Evolutionary conservation across 2,329 filamentous ascomycete genomes (phyloP), one percentile per base, ranked within the genome.

Genomic region (Bretziella fagacearum): DNA sequence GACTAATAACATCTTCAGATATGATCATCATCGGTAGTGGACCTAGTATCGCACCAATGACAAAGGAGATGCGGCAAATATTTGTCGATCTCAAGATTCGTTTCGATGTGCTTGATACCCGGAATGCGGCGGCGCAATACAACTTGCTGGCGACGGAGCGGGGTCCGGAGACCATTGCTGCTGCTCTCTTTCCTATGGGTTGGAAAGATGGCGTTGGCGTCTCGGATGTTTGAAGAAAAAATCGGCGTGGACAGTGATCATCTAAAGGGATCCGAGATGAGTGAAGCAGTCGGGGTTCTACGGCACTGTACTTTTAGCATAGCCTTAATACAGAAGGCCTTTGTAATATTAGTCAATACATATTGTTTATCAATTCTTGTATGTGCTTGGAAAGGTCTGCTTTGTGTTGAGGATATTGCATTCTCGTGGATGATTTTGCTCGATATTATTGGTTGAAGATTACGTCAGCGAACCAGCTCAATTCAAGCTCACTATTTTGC

Each of bases 61-160:
- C 81, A 48, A 82, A 83, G 1, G 70, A 77, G 54, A 84, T 84
- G 36, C 77, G 81, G 55, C 70, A 69, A 50, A 70, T 77, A 55
- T 76, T 98, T 48, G 81, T 79, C 52, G 71, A 74, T 25, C 62
- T 96, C 35, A 91, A 91, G 0, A 82, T 96, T 55, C 71, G 84
- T 49, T 70, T 96, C 4, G 91, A 98, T 57, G 71, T 95, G 3
- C 73, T 89, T 57, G 91, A 96, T 63, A 96, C 91, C 26, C 71
- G 85, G 53, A 96, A 96, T 63, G 91, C 91, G 6, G 84, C 89
- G 1, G 81, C 87, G 27, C 86, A 95, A 60, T 98, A 91, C 62
- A 98, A 98, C 59, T 60, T 98, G 56, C 65, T 98, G 47, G 89
- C 86, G n/a, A 96, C 86, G 15, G 91, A 98, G 65, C 70, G 91